Evolutionary conservation across 2,329 filamentous ascomycete species (phyloP), one percentile per base, ranked within the genome.

Genomic region (Microsporum audouinii): DNA sequence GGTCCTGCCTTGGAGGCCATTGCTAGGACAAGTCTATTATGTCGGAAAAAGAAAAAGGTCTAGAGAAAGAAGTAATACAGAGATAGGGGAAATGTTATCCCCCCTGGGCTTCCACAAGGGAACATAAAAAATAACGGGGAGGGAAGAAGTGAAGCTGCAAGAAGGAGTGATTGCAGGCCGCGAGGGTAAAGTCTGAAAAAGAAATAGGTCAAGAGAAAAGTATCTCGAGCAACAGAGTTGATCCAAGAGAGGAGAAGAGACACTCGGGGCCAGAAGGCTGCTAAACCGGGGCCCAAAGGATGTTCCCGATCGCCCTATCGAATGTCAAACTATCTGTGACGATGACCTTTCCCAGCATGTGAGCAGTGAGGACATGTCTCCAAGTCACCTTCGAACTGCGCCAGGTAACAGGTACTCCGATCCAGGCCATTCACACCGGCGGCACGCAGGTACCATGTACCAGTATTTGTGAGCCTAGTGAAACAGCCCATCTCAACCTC

Each of bases 1-100:
- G 57, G 57, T n/a, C 31, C 43, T 27, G 57, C 17, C 27, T 49
- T 47, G 29, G 57, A 49, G 43, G 36, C 56, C 56, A 58, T 58
- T 31, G 27, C 56, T 43, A 27, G 8, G 31, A 17, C 6, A 23
- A 36, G 12, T 55, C 8, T 8, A 55, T 5, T 14, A 8, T n/a
- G 14, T 14, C 14, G 10, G 33, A 31, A 51, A 17, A 14, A 12
- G 14, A 55, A 14, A 23, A 36, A 17, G 29, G 47, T 14, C 4
- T 4, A 33, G 29, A n/a, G 34, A 12, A 29, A 47, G 45, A 27
- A 49, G 23, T 5, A 27, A 27, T 12, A 23, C 10, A 45, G 43
- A 23, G 43, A 47, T 5, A 17, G 43, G 17, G 6, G 23, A 47
- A 10, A 17, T 7, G n/a, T 27, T 29, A 29, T 49, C 7, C 45